A percentile compares a stretch with the other conserved stretches of the same genome.
Conservation (phyloP, 345 rosid species). For the Orychophragmus violaceus region DNA sequence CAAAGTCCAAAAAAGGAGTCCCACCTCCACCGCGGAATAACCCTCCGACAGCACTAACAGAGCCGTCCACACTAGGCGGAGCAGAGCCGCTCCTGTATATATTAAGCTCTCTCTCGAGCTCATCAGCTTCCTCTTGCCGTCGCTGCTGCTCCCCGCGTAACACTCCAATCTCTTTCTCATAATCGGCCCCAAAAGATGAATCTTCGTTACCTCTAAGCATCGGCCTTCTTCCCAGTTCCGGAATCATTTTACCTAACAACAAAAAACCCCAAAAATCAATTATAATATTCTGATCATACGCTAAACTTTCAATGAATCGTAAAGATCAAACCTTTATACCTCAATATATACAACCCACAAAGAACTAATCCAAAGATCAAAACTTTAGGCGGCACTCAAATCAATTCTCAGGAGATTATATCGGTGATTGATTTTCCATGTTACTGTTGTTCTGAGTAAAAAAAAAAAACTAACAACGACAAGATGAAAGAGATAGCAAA, state of each 20-base stretch:
- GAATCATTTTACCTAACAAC: conserved; percentile 41
- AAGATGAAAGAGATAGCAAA: conserved; percentile 6
- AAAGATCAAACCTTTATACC: conserved; percentile 30
- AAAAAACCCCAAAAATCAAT: conserved; percentile 19
- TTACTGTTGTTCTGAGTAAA: neutral
- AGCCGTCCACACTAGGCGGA: conserved; percentile 90
- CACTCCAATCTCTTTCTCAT: conserved; percentile 63
- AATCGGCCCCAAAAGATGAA: conserved; percentile 56
- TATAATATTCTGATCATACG: neutral
- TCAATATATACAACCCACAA: conserved; percentile 35
- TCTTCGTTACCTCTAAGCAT: conserved; percentile 66
- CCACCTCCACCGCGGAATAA: conserved; percentile 37
- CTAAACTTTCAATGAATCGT: conserved; percentile 14
- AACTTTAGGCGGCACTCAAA: conserved; percentile 31
- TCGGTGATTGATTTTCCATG: neutral
- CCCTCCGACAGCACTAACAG: conserved; percentile 64
- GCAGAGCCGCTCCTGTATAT: conserved; percentile 88
- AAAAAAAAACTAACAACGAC: conserved; percentile 17
- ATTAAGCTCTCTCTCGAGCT: conserved; percentile 63
- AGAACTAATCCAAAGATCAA: conserved; percentile 35
- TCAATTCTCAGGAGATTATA: neutral
- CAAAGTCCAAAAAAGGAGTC: conserved; percentile 19
- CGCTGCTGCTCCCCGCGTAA: conserved; percentile 51
- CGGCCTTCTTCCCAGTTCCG: conserved; percentile 56
- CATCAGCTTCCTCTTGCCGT: conserved; percentile 49